A percentile compares a stretch with the other conserved stretches of the same genome.
Conservation (phyloP, 768 basidiomycete species). For the Rhodotorula diobovata region DNA sequence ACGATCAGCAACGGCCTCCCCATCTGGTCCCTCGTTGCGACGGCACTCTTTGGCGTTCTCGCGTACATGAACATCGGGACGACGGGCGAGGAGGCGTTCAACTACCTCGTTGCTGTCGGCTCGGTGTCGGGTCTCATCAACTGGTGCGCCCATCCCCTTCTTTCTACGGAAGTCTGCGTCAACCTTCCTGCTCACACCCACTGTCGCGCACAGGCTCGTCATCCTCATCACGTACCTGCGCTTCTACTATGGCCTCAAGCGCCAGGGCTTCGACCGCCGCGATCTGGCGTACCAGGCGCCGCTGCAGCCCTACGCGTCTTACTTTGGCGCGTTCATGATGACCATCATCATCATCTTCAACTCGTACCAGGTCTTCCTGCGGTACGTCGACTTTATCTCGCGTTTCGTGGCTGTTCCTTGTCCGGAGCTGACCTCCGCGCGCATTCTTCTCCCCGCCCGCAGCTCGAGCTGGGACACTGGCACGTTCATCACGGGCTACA, state of each 20-base stretch:
- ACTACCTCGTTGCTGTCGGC: slow-evolving; percentile 20
- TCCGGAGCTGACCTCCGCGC: not conserved
- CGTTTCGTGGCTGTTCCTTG: not conserved
- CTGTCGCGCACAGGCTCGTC: slow-evolving; percentile 49
- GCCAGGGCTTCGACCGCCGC: slow-evolving; percentile 68
- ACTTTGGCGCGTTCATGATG: slow-evolving; percentile 45
- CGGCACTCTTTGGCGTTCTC: slow-evolving; percentile 56
- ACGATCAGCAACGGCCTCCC: slow-evolving; percentile 67
- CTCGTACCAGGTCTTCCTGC: slow-evolving; percentile 28
- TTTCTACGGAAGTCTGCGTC: not conserved
- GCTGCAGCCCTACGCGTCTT: slow-evolving; percentile 55
- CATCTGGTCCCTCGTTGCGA: slow-evolving; percentile 64
- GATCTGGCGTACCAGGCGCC: slow-evolving; percentile 65
- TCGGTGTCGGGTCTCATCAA: slow-evolving; percentile 56
- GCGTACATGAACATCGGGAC: slow-evolving; percentile 67
- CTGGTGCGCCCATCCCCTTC: slow-evolving; percentile 52
- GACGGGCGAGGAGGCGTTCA: slow-evolving; percentile 45
- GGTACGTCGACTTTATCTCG: not conserved
- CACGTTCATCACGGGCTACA: slow-evolving; percentile 83
- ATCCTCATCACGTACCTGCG: slow-evolving; percentile 72
- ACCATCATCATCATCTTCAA: slow-evolving; percentile 45
- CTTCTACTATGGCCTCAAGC: slow-evolving; percentile 76
- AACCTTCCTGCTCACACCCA: not conserved
- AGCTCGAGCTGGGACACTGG: slow-evolving; percentile 54
- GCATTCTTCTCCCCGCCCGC: slow-evolving; percentile 40